A percentile compares a stretch with the other conserved stretches of the same genome.
These are phyloP conservation scores for Tuber magnatum DNA, from an alignment of 495 filamentous ascomycete species.

Conservation along the genomic window DNA sequence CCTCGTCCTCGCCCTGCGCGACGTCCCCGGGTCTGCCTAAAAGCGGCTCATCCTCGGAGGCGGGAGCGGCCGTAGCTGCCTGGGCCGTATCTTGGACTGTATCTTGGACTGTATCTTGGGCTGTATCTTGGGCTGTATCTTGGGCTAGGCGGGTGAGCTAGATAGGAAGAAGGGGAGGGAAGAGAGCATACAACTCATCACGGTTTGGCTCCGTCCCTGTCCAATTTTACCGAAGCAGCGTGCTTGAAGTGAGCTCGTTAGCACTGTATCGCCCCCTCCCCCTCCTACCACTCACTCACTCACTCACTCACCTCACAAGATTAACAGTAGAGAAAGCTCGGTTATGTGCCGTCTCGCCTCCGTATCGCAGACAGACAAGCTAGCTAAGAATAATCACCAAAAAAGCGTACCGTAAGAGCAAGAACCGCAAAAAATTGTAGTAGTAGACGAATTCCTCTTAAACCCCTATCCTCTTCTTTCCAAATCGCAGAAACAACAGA, in stretches of 20 bases:
- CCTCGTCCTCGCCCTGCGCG: conserved; percentile 55
- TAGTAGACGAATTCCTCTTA: background rate
- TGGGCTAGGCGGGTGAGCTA: background rate
- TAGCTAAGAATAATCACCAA: background rate
- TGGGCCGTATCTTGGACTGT: conserved; percentile 9
- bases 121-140: conserved; percentile 3
- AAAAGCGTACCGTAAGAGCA: background rate
- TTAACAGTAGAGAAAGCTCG: background rate
- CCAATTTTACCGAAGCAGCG: conserved; percentile 7
- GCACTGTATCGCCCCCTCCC: background rate
- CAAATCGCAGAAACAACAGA: background rate
- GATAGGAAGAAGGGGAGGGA: background rate
- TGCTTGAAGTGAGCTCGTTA: background rate
- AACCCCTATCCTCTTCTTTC: background rate
- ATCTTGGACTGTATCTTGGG: background rate
- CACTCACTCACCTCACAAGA: background rate
- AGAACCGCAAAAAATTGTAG: background rate
- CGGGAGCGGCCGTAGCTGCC: background rate
- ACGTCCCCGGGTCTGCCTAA: conserved; percentile 68
- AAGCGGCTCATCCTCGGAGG: conserved; percentile 65
- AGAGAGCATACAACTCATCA: conserved; percentile 22
- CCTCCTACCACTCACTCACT: background rate
- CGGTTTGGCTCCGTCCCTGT: conserved; percentile 31
- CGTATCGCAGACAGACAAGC: background rate
- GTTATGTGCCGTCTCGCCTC: background rate